These are phyloP conservation scores for Tetrapisispora fleetii DNA, from an alignment of 805 yeast species.

Conservation along the genomic window DNA sequence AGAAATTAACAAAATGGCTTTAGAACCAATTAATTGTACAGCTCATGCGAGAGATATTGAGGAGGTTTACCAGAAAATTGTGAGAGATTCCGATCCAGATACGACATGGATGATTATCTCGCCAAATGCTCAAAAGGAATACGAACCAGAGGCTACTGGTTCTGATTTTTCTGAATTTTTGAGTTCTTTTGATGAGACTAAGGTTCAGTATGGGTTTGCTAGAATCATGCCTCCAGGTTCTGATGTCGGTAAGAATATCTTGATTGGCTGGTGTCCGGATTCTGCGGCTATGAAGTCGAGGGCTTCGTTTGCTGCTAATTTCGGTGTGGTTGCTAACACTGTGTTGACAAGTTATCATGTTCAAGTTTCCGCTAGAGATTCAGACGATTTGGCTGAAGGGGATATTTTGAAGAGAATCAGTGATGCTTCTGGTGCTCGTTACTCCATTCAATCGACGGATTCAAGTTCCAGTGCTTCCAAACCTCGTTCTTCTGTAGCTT, in stretches of 20 bases:
- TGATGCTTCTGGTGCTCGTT: constrained; percentile 93
- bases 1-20: too few relatives aligned
- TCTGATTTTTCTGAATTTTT: constrained; percentile 66
- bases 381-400: constrained; percentile 74
- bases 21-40: constrained; percentile 44
- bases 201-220: constrained; percentile 83
- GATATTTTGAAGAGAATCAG: constrained; percentile 69
- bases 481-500: constrained; percentile 26
- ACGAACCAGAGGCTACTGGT: constrained; percentile 41
- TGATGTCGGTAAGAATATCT: constrained; percentile 70
- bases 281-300: constrained; percentile 75
- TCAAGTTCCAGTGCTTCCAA: constrained; percentile 21
- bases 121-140: constrained; percentile 46
- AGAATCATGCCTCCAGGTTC: constrained; percentile 88
- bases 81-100: constrained; percentile 55
- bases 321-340: constrained; percentile 58
- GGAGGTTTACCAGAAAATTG: constrained; percentile 65
- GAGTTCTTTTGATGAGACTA: constrained; percentile 73
- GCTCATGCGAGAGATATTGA: constrained; percentile 70
- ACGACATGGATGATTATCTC: constrained; percentile 73
- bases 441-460: constrained; percentile 47
- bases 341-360: constrained; percentile 80
- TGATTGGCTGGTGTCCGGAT: constrained; percentile 97
- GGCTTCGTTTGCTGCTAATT: constrained; percentile 66
- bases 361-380: constrained; percentile 92